phyloP scores from a whole-genome alignment of 2,329 filamentous ascomycete species.

The Alternaria metachromatica region DNA sequence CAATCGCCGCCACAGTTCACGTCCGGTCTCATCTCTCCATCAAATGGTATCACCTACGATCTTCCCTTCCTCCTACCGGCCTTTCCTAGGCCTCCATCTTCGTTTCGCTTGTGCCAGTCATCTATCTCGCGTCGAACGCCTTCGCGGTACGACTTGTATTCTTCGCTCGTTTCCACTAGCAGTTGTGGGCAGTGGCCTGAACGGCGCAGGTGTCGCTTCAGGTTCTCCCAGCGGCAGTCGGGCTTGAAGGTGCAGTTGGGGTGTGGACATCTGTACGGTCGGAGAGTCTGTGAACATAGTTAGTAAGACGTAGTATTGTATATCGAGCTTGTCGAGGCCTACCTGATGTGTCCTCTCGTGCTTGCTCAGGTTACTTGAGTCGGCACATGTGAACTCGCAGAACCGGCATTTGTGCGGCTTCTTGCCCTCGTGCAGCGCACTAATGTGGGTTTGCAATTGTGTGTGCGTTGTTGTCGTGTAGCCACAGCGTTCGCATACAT shows the following conservation, averaged over 20 bases:
- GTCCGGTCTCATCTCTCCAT: not conserved
- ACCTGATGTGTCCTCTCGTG: conserved; percentile 49
- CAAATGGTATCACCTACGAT: not conserved
- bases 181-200: conserved; percentile 46
- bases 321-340: not conserved
- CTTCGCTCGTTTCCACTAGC: conserved; percentile 41
- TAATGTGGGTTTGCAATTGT: conserved; percentile 48
- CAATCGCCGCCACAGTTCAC: not conserved
- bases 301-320: not conserved
- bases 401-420: conserved; percentile 49
- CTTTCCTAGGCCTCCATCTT: conserved; percentile 27
- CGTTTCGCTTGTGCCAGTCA: conserved; percentile 41
- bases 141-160: conserved; percentile 44
- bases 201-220: conserved; percentile 48
- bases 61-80: conserved; percentile 30
- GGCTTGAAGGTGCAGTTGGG: conserved; percentile 47
- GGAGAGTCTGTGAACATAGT: conserved; percentile 31
- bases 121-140: conserved; percentile 41
- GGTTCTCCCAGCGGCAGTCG: conserved; percentile 49
- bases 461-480: conserved; percentile 51
- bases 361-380: conserved; percentile 47
- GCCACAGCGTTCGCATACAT: conserved; percentile 45
- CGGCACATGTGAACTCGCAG: conserved; percentile 49
- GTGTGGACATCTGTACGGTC: conserved; percentile 48
- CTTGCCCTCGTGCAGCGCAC: conserved; percentile 44